Base-by-base conservation (phyloP, 805 yeast genomes). In the Starmerella kuoi region DNA sequence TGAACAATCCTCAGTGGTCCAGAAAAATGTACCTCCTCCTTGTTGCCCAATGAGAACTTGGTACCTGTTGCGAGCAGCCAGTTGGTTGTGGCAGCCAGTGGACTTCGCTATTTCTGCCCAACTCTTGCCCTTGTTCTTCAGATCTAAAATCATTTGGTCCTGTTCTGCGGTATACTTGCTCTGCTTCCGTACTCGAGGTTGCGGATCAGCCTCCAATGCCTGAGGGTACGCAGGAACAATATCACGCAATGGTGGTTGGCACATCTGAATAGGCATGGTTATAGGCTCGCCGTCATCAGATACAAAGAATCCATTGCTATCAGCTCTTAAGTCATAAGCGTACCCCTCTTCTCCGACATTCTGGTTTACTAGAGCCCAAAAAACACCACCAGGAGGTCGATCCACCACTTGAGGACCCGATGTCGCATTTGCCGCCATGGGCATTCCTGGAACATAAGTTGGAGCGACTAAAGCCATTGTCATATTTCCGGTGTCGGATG, bases 11-110 rank as follows among this genome's bases (percentile, higher is more conserved):
- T 71, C 73, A 1, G 63, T 52, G 8, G 71, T 73, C 79, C 85
- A 79, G 24, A 73, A 70, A 20, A 74, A 70, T 1, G 76, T 68
- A 11, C 80, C 81, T 26, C 81, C 79, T 3, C 88, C 88, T 53
- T 80, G 88, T 56, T 80, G 88, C 4, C 91, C 91, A 49, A 81
- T 79, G 37, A 80, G 67, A 3, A 80, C 88, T 59, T 80, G 88
- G 53, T 81, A 81, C 45, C 88, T 62, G 55, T 80, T 80, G 44
- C 88, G 62, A 0, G 87, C 88, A 0, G 88, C 84, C 31, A 80
- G 61, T 45, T 73, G 76, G 32, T 77, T 71, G 7, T 77, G 81
- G 23, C 79, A 79, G 3, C 71, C 68, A 2, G 83, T 71, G 3
- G 65, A 61, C 41, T 74, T 74, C 0, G 87, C 85, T 35, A 80